Evolutionary conservation across 108 stramenopile species (phyloP), one percentile per base, ranked within the genome.

Genomic region (Fragilaria crotonensis): DNA sequence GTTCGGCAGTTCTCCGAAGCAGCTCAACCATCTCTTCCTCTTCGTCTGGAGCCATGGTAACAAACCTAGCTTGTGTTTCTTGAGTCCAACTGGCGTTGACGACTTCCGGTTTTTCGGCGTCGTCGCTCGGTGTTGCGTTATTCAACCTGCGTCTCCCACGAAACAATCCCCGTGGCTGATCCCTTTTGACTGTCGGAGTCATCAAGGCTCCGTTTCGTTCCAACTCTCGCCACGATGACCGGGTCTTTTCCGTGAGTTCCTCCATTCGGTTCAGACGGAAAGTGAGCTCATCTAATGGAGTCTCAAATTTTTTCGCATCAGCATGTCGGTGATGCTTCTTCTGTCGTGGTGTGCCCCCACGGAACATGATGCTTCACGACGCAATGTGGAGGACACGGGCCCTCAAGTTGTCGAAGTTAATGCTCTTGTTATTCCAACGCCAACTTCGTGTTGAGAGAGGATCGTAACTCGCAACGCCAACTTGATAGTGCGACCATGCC

Each of bases 1-100:
- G 60, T 62, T 91, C 89, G 0, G 89, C 83, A 27, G 83, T 71
- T 25, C 89, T 47, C 44, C 89, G 72, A 22, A 91, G 41, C 21
- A 77, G 60, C 75, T 91, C 89, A 2, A 91, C 67, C 41, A 77
- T 53, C 47, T 79, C 71, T n/a, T 57, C 55, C 45, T 78, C 77
- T 11, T 70, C 64, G 9, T 41, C 51, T 49, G 25, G 27, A 23
- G 46, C 28, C 45, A 85, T 70, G 11, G 69, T 44, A 45, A 79
- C 51, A 52, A 78, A 67, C 7, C 19, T 52, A 33, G 58, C 57
- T 18, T 20, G 33, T 55, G 11, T 48, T 30, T 14, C 32, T 55
- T 31, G 20, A 32, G 49, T 5, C 20, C 55, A 25, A 21, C 52
- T 29, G 33, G 0, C 26, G 3, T 52, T 9, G 5, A 27, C 2